Conservation (phyloP, 2,329 filamentous ascomycete species). For the Fusarium sp. region DNA sequence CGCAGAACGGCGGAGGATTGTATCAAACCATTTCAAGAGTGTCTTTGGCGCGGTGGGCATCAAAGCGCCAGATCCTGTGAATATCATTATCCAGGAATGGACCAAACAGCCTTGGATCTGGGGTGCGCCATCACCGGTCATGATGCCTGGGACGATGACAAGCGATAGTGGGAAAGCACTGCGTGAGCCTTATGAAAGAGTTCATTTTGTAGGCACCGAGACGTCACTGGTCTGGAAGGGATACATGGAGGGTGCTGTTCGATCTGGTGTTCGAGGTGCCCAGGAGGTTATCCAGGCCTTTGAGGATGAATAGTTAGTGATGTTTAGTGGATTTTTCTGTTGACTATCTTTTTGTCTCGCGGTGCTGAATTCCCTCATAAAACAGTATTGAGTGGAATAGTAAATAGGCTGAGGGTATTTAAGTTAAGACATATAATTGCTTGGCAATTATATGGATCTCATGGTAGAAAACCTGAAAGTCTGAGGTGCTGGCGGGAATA, state of each 20-base stretch:
- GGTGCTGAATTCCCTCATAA: neutral
- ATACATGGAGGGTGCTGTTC: constrained; percentile 46
- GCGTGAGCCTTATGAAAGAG: constrained; percentile 46
- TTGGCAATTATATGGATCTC: neutral
- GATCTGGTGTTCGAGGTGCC: constrained; percentile 38
- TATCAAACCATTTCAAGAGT: constrained; percentile 15
- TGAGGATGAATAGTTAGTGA: constrained; percentile 1
- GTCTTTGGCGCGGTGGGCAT: constrained; percentile 25
- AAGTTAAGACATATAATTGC: neutral
- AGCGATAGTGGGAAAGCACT: constrained; percentile 43
- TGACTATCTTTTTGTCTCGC: neutral
- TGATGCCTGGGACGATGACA: constrained; percentile 29
- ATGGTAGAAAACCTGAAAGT: neutral
- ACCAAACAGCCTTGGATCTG: constrained; percentile 33
- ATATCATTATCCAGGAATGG: constrained; percentile 37
- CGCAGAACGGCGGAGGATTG: constrained; percentile 8
- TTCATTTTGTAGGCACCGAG: constrained; percentile 46
- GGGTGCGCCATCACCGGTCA: constrained; percentile 36
- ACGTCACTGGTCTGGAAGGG: constrained; percentile 45
- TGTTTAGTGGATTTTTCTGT: neutral
- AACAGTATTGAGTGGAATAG: neutral
- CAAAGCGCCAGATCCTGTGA: constrained; percentile 29
- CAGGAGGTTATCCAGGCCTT: constrained; percentile 33
- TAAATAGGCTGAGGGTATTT: neutral
- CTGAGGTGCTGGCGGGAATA: constrained; percentile 6